A percentile compares a stretch with the other conserved stretches of the same genome.
Conservation (phyloP, 371 early-diverging fungal species). For the Rhizopus stolonifer region DNA sequence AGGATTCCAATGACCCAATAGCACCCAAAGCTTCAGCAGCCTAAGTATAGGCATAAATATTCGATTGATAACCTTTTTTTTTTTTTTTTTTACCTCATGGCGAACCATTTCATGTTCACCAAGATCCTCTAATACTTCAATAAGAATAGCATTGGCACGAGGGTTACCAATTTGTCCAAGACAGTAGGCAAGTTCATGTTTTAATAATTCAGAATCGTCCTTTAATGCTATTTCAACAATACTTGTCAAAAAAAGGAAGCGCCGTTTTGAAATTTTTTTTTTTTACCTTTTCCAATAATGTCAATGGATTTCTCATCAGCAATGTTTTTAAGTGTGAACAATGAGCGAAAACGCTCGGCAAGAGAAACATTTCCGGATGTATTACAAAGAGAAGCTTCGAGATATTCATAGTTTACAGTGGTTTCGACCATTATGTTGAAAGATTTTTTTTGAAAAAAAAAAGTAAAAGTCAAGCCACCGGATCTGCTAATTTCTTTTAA, state of each 20-base stretch:
- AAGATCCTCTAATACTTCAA: constrained; percentile 64
- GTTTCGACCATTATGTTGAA: constrained; percentile 12
- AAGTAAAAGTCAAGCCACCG: constrained; percentile 1
- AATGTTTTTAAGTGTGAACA: constrained; percentile 93
- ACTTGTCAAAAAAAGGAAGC: neutral
- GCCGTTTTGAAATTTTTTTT: neutral
- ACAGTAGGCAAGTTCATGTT: constrained; percentile 99
- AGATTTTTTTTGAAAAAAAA: neutral
- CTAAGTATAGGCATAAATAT: constrained; percentile 25
- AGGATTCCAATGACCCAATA: constrained; percentile 70
- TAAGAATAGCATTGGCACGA: constrained; percentile 76
- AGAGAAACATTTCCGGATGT: constrained; percentile 62
- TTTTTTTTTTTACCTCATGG: constrained; percentile 75
- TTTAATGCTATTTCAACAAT: constrained; percentile 58
- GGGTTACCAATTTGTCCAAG: constrained; percentile 97
- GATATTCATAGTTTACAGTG: constrained; percentile 36
- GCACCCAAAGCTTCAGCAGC: constrained; percentile 98
- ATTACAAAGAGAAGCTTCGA: constrained; percentile 62
- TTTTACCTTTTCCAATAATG: constrained; percentile 81
- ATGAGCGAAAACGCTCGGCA: constrained; percentile 89
- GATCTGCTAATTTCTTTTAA: no score
- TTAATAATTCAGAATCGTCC: constrained; percentile 91
- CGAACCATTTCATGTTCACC: constrained; percentile 96
- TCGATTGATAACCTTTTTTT: neutral
- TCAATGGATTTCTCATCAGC: constrained; percentile 76